Evolutionary conservation across 2,329 filamentous ascomycete species (phyloP).

Genomic region (Ophiostoma sp.): DNA sequence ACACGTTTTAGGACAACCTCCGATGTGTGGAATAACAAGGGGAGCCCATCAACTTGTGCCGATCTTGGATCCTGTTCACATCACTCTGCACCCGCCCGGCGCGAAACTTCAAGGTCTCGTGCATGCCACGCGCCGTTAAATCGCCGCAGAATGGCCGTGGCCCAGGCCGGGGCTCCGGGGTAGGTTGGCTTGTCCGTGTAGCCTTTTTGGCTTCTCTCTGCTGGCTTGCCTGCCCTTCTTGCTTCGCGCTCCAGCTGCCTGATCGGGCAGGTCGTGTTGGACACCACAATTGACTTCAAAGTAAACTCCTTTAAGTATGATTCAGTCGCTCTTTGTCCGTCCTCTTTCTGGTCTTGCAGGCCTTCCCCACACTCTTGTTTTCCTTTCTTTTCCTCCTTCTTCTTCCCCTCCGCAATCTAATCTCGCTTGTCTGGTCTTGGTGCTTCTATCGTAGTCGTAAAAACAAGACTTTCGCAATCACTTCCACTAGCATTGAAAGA

Average conservation of each 20-base stretch:
- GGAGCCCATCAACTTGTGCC: neutral
- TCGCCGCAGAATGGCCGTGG: constrained; percentile 2
- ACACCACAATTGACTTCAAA: neutral
- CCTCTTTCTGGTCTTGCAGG: neutral
- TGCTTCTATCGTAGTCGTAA: neutral
- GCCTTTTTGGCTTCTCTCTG: neutral
- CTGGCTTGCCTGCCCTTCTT: neutral
- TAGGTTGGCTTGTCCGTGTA: neutral
- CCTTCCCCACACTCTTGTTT: constrained; percentile 3
- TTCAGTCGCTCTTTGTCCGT: neutral
- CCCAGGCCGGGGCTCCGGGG: neutral
- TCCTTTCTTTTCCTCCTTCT: too few species aligned
- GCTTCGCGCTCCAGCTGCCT: neutral
- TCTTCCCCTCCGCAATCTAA: neutral
- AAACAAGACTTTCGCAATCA: too few species aligned
- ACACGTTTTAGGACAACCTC: neutral
- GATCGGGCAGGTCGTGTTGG: constrained; percentile 7
- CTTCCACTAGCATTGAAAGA: neutral
- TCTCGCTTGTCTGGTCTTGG: neutral
- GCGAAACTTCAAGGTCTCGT: neutral
- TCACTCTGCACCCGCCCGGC: neutral
- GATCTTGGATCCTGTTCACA: constrained; percentile 9
- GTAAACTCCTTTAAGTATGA: too few species aligned
- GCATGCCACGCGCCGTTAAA: neutral
- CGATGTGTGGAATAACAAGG: neutral